Evolutionary conservation across 2,329 filamentous ascomycete genomes (phyloP).

Genomic region (Aspergillus caelatus): DNA sequence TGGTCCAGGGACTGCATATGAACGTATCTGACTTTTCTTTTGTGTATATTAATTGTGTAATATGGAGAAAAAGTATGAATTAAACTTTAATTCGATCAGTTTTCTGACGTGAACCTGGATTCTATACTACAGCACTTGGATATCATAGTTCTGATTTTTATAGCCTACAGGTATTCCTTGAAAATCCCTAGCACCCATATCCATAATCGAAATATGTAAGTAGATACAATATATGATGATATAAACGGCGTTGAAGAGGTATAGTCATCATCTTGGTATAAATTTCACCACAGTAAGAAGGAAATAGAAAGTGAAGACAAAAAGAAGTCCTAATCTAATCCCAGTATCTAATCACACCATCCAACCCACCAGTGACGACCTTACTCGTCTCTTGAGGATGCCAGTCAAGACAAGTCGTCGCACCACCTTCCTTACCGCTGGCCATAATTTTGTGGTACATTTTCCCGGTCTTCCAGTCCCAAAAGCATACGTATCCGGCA

Average conservation of each 20-base stretch:
- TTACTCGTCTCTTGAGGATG: conserved; percentile 97
- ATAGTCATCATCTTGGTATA: not conserved
- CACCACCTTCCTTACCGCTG: conserved; percentile 65
- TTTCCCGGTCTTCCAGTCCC: conserved; percentile 99
- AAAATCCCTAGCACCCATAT: not conserved
- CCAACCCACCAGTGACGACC: conserved; percentile 85
- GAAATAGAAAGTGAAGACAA: not conserved
- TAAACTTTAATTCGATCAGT: not conserved
- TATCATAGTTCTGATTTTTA: not conserved
- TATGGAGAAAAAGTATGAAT: not conserved
- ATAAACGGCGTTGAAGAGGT: not conserved
- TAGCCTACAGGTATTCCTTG: not conserved
- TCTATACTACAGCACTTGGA: not conserved
- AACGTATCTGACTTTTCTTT: not conserved
- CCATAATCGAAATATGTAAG: not conserved
- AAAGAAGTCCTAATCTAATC: conserved; percentile 60
- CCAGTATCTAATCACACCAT: conserved; percentile 90
- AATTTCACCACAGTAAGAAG: conserved; percentile 1
- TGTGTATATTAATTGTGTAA: not conserved
- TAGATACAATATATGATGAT: not conserved
- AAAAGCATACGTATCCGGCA: conserved; percentile 89
- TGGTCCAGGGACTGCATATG: not conserved
- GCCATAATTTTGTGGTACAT: conserved; percentile 97
- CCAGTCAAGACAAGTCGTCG: conserved; percentile 88
- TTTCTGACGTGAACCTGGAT: not conserved